Base-by-base conservation (phyloP, 371 early-diverging fungal species). In the Catenaria anguillulae region DNA sequence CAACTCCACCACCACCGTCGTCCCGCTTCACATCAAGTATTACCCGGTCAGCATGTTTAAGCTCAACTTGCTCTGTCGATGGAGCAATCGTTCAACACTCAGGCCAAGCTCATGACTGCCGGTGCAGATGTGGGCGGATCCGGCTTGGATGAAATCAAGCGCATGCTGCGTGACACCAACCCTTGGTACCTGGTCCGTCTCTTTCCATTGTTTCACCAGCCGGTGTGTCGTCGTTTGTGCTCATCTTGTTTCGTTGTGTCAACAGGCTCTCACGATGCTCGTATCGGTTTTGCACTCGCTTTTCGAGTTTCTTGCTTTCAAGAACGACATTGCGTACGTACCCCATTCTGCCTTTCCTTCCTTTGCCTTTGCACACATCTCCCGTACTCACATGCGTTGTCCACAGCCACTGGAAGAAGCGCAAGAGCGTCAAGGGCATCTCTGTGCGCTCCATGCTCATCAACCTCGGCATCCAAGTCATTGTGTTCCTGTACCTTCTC, bases 301-400 rank as follows among this genome's bases (percentile, higher is more conserved):
- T 2, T 92, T 95, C 73, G 93, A 93, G 70, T 88, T 95, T 73
- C 73, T 94, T 63, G 95, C 95, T 0, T 94, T 93, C 72, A 95
- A 92, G 75, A 92, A 92, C 68, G 91, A 88, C 85, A 73, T 59
- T 70, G 23, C 26, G 52, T 50, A 12, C 40, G 40, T 40, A 40
- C 10, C 40, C 17, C 40, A 5, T 40, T 40, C 17, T 40, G 5
- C 17, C 17, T 40, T 40, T 5, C 17, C 40, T 40, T n/a, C n/a
- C n/a, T n/a, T n/a, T n/a, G n/a, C n/a, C n/a, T n/a, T n/a, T n/a
- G n/a, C n/a, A n/a, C n/a, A n/a, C 40, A 17, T 40, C 40, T 40
- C 10, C 40, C 17, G 40, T 40, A 40, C 37, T 36, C 33, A 55
- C 21, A 56, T 58, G 13, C 23, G 26, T 26, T 55, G 15, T 45